phyloP scores from a whole-genome alignment of 1,284 basidiomycete genomes.

The Puccinia novopanici region DNA sequence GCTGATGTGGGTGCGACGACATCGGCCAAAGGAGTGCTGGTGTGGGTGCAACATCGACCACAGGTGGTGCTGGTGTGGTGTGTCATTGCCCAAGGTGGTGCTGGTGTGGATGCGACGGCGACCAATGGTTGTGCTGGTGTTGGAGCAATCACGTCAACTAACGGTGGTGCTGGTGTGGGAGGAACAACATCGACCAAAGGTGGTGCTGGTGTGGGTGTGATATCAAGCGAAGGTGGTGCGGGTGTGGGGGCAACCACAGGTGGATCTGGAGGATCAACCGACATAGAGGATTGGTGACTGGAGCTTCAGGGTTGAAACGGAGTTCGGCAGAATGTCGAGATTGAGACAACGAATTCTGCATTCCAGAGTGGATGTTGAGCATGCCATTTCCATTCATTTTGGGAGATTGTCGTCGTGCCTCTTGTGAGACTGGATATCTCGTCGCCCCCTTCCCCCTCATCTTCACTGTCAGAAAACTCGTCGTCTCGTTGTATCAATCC shows the following conservation, averaged over 20 bases:
- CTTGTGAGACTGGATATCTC: slow-evolving; percentile 61
- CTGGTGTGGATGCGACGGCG: too few relatives aligned
- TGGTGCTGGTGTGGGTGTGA: neutral
- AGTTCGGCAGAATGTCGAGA: slow-evolving; percentile 22
- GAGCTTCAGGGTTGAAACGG: slow-evolving; percentile 37
- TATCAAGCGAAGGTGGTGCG: slow-evolving; percentile 10
- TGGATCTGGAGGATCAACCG: slow-evolving; percentile 4
- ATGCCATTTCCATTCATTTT: slow-evolving; percentile 29
- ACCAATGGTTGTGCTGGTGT: too few relatives aligned
- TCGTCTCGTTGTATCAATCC: slow-evolving; percentile 70
- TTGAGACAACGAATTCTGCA: slow-evolving; percentile 16
- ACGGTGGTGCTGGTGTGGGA: too few relatives aligned
- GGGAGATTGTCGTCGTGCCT: slow-evolving; percentile 39
- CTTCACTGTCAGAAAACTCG: slow-evolving; percentile 63
- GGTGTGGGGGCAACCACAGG: neutral
- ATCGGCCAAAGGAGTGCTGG: too few relatives aligned
- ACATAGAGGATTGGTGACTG: slow-evolving; percentile 3
- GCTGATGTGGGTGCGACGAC: too few relatives aligned
- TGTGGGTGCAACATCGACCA: too few relatives aligned
- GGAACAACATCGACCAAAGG: too few relatives aligned
- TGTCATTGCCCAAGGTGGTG: too few relatives aligned
- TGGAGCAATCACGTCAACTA: too few relatives aligned
- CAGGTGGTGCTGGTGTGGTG: too few relatives aligned
- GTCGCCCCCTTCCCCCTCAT: slow-evolving; percentile 80
- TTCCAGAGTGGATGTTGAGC: slow-evolving; percentile 10